Evolutionary conservation across 2,329 filamentous ascomycete genomes (phyloP).

Genomic region (Fusarium avenaceum): DNA sequence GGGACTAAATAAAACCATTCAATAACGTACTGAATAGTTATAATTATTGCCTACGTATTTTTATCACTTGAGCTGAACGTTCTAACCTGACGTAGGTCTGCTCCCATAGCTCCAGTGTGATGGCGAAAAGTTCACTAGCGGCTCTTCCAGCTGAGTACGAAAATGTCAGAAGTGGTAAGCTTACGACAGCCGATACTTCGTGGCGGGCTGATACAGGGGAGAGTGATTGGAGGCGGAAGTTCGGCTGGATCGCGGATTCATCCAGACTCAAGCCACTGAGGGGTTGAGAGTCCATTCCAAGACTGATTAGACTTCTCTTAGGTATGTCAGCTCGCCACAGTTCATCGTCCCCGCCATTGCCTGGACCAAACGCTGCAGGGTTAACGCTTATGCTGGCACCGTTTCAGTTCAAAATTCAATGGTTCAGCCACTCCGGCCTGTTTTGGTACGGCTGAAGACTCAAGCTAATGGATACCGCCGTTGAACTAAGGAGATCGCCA

Average conservation of each 20-base stretch:
- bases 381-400: too few species aligned
- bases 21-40: too few species aligned
- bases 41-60: too few species aligned
- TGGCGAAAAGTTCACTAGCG: background rate
- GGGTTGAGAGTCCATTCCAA: background rate
- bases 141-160: background rate
- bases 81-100: too few species aligned
- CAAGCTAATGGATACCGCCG: background rate
- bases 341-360: background rate
- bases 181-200: background rate
- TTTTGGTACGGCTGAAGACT: background rate
- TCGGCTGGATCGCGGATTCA: background rate
- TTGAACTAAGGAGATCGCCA: background rate
- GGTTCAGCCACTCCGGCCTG: background rate
- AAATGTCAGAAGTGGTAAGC: background rate
- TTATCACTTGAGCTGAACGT: too few species aligned
- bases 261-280: too few species aligned
- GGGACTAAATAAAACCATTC: too few species aligned
- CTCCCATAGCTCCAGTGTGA: background rate
- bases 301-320: background rate
- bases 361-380: background rate
- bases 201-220: background rate
- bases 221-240: background rate
- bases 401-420: background rate
- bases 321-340: background rate